Evolutionary conservation across 2,329 filamentous ascomycete genomes (phyloP), one percentile per base, ranked within the genome.

Genomic region (Aciculosporium take): DNA sequence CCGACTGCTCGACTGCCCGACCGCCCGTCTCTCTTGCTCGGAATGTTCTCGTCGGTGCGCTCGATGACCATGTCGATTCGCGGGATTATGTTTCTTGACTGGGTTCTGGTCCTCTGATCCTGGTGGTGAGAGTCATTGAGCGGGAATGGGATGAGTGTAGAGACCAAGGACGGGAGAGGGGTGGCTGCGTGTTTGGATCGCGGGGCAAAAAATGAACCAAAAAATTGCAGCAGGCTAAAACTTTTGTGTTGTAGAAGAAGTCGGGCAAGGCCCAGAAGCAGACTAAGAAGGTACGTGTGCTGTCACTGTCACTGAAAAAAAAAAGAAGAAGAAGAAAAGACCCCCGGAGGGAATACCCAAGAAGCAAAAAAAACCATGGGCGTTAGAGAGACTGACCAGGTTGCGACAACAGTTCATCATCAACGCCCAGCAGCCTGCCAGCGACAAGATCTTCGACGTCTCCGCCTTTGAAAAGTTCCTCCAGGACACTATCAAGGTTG

Each of bases 361-460:
- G 13, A 28, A 30, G 6, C n/a, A 15, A 23, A 5, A 5, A n/a
- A 25, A 8, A 24, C 13, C 17, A 28, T 10, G 5, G 17, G 7
- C 4, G n/a, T 10, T 9, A 2, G 8, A 13, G 23, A 18, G 25
- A 13, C 17, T 41, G 33, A 41, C 28, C n/a, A 3, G 25, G 6
- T 7, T 15, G 46, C 12, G 41, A n/a, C 15, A 31, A 34, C 56
- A 93, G 89, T 98, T 86, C 81, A 81, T 94, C 76, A 96, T 98
- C 84, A 94, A 98, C 76, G 89, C 88, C 68, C 88, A 85, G 61
- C 89, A 96, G 74, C 91, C 91, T 60, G 88, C 88, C 57, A 84
- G 79, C 74, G 91, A 98, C 79, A 96, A 96, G 82, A 98, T 98
- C 79, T 96, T 98, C 80, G 91, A 98, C 69, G 81, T 94, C 66